Evolutionary conservation across 352 stramenopile genomes (phyloP).

Genomic region (Phytophthora macrochlamydospora): DNA sequence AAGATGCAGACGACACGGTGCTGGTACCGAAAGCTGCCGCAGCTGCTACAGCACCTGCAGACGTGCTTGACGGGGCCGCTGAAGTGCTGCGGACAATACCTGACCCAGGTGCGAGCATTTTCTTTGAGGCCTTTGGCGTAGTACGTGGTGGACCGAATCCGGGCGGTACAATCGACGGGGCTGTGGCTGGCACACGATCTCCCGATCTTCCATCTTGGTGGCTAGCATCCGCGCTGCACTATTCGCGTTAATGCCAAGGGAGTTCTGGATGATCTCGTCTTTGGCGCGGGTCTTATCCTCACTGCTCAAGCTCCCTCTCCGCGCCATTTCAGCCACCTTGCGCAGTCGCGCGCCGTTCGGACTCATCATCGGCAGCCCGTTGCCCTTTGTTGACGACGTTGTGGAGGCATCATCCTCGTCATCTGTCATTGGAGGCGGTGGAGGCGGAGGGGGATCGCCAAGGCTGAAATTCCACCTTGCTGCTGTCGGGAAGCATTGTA

Average conservation of each 20-base stretch:
- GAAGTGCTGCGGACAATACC: conserved; percentile 59
- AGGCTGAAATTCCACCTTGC: conserved; percentile 44
- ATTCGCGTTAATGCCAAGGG: conserved; percentile 71
- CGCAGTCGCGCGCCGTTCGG: conserved; percentile 75
- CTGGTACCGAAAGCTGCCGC: conserved; percentile 29
- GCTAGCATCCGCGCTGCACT: conserved; percentile 64
- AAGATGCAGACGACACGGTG: conserved; percentile 34
- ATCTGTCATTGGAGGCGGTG: conserved; percentile 70
- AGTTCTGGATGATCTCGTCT: conserved; percentile 89
- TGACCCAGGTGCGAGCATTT: conserved; percentile 50
- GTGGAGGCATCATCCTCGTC: conserved; percentile 68
- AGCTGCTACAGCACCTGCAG: conserved; percentile 20
- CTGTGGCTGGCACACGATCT: conserved; percentile 33
- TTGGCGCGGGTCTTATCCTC: conserved; percentile 87
- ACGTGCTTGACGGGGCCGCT: conserved; percentile 20
- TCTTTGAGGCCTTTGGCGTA: conserved; percentile 60
- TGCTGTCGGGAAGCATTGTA: conserved; percentile 61
- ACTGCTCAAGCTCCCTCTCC: conserved; percentile 75
- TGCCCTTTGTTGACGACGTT: conserved; percentile 56
- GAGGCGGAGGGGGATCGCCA: conserved; percentile 70
- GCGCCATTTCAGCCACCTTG: conserved; percentile 81
- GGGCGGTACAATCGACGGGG: conserved; percentile 37
- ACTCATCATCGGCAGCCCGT: conserved; percentile 81
- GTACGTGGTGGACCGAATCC: conserved; percentile 60
- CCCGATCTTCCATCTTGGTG: conserved; percentile 54